Evolutionary conservation across 176 grass and related monocot genomes (phyloP).

Genomic region (Canna indica): DNA sequence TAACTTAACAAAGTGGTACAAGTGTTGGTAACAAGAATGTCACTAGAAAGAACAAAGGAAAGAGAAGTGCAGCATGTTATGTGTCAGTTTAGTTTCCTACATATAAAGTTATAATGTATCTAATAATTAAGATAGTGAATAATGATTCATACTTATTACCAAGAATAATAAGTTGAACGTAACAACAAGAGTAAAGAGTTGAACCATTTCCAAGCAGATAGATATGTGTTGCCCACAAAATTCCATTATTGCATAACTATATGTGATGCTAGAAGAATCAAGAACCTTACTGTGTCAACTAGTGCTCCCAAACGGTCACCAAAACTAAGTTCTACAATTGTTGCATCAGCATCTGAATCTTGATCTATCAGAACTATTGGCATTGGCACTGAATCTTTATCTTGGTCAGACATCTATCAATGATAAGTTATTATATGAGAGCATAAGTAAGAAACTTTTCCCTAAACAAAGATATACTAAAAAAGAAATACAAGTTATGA

Average conservation of each 20-base stretch:
- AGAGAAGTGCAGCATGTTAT: neutral
- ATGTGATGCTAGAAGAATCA: neutral
- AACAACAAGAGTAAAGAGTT: neutral
- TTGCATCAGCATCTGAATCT: constrained; percentile 85
- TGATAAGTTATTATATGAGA: neutral
- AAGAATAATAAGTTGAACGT: no score
- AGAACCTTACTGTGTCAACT: constrained; percentile 63
- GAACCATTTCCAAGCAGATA: neutral
- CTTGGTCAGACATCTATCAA: constrained; percentile 16
- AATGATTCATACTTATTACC: no score
- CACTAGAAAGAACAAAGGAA: neutral
- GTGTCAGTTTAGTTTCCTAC: no score
- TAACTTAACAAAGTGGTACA: no score
- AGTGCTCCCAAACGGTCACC: constrained; percentile 88
- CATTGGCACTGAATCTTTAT: constrained; percentile 47
- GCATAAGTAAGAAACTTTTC: neutral
- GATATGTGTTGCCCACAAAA: neutral
- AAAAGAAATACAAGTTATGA: neutral
- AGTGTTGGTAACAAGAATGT: neutral
- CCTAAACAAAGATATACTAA: neutral
- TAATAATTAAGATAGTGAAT: no score
- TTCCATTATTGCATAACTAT: neutral
- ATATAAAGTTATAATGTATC: no score
- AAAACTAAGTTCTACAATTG: constrained; percentile 92
- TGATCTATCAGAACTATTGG: constrained; percentile 91